phyloP scores from a whole-genome alignment of 768 basidiomycete species.

The Mycena haematopus region DNA sequence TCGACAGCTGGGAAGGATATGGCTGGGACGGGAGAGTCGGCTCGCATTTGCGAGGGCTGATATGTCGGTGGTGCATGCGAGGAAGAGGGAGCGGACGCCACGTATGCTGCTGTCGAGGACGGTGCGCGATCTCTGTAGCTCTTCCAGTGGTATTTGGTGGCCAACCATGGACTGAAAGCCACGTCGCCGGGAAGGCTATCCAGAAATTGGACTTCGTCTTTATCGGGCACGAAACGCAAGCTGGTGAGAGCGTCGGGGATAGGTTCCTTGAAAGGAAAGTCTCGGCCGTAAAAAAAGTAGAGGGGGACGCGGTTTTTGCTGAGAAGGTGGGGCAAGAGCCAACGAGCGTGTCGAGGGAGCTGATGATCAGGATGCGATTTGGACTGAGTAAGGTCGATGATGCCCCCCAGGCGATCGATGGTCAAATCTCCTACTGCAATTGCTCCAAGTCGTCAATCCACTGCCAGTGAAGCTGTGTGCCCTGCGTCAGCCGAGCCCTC shows the following conservation, averaged over 20 bases:
- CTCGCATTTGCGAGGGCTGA: neutral
- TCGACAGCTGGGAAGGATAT: constrained; percentile 20
- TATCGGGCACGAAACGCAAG: constrained; percentile 11
- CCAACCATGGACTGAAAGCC: constrained; percentile 21
- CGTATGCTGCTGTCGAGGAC: no score
- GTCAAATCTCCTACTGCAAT: constrained; percentile 21
- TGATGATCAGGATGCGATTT: constrained; percentile 18
- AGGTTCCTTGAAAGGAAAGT: constrained; percentile 17
- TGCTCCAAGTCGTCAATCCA: constrained; percentile 23
- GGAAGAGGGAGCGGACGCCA: constrained; percentile 4
- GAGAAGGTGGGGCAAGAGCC: constrained; percentile 22
- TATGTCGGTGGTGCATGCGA: constrained; percentile 10
- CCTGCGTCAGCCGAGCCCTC: constrained; percentile 5
- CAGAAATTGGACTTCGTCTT: constrained; percentile 8
- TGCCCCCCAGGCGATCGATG: constrained; percentile 26
- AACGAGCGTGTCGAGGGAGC: constrained; percentile 19
- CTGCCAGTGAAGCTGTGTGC: constrained; percentile 15
- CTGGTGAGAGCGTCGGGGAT: constrained; percentile 15
- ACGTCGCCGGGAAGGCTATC: constrained; percentile 8
- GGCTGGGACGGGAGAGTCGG: constrained; percentile 1
- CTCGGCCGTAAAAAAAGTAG: constrained; percentile 23
- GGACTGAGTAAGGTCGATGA: constrained; percentile 22
- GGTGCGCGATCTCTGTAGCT: constrained; percentile 2
- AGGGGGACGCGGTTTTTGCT: constrained; percentile 23
- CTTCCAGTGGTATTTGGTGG: neutral